Conservation (phyloP, 2,329 filamentous ascomycete genomes). For the Hypoxylon sp. region DNA sequence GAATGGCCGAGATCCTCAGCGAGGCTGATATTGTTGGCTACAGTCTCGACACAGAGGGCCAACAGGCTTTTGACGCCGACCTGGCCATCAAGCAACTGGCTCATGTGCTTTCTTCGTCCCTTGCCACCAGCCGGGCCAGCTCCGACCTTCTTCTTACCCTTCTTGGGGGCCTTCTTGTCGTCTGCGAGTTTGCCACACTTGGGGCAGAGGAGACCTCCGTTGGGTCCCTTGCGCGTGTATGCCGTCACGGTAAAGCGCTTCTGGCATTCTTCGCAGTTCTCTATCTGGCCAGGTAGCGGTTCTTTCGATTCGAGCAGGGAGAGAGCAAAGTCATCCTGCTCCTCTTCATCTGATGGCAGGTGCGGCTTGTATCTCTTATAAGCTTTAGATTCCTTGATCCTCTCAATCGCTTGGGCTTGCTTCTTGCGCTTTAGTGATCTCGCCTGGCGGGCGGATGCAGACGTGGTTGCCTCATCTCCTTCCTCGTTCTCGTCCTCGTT, state of each 20-base stretch:
- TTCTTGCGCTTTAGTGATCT: slow-evolving; percentile 57
- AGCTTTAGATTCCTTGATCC: slow-evolving; percentile 67
- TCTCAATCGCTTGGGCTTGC: slow-evolving; percentile 63
- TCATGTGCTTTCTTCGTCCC: slow-evolving; percentile 79
- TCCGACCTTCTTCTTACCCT: slow-evolving; percentile 61
- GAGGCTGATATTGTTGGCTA: slow-evolving; percentile 68
- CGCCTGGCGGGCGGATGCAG: slow-evolving; percentile 23
- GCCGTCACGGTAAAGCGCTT: slow-evolving; percentile 93
- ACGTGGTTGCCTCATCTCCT: slow-evolving; percentile 10
- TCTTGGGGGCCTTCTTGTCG: slow-evolving; percentile 66
- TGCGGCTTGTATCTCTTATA: slow-evolving; percentile 61
- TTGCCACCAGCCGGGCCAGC: slow-evolving; percentile 59
- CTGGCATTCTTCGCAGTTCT: slow-evolving; percentile 83
- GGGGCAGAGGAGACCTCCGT: slow-evolving; percentile 85
- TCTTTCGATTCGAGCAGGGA: slow-evolving; percentile 58
- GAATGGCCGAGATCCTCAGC: slow-evolving; percentile 70
- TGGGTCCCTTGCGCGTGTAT: slow-evolving; percentile 81
- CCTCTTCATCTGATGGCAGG: slow-evolving; percentile 47
- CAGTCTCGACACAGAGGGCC: slow-evolving; percentile 67
- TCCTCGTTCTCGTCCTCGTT: slow-evolving; percentile 28
- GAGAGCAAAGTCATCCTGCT: slow-evolving; percentile 57
- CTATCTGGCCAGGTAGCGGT: slow-evolving; percentile 82
- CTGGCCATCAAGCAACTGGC: slow-evolving; percentile 81
- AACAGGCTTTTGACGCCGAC: slow-evolving; percentile 74
- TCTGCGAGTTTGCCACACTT: slow-evolving; percentile 79